phyloP scores from a whole-genome alignment of 345 rosid species.

The Litchi chinensis region DNA sequence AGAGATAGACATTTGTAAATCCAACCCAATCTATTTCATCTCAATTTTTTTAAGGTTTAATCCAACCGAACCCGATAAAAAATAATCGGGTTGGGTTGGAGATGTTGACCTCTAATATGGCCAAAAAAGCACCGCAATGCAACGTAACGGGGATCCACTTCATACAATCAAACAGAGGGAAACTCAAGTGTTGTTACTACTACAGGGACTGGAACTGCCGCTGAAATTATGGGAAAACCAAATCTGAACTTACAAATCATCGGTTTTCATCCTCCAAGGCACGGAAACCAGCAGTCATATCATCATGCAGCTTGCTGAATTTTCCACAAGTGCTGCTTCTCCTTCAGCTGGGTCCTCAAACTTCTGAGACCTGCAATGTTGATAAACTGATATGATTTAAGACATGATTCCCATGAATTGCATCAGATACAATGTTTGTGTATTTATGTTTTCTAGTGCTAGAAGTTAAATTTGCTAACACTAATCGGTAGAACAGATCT shows the following conservation, averaged over 20 bases:
- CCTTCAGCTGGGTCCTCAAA: slow-evolving; percentile 99
- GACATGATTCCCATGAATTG: not conserved
- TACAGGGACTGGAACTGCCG: slow-evolving; percentile 7
- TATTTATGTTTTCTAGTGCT: not conserved
- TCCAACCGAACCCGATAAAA: no score
- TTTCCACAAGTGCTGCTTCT: slow-evolving; percentile 76
- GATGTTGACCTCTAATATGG: no score
- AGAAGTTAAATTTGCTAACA: slow-evolving; percentile 46
- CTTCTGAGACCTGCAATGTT: slow-evolving; percentile 80
- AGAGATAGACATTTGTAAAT: no score
- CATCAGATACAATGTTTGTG: not conserved
- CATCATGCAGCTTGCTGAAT: slow-evolving; percentile 79
- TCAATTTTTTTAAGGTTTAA: no score
- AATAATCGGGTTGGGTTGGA: no score
- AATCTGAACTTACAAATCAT: slow-evolving; percentile 38
- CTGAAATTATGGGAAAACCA: not conserved
- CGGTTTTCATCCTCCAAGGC: slow-evolving; percentile 93
- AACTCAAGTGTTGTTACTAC: slow-evolving; percentile 10
- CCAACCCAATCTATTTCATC: no score
- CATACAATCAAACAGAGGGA: slow-evolving; percentile 4
- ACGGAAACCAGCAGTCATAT: slow-evolving; percentile 92
- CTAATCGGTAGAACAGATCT: slow-evolving; percentile 92
- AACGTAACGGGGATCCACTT: not conserved
- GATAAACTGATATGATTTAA: slow-evolving; percentile 9
- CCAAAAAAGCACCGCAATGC: slow-evolving; percentile 24